Conservation (phyloP, 148 eudicot genomes). For the Spergularia bocconei region DNA sequence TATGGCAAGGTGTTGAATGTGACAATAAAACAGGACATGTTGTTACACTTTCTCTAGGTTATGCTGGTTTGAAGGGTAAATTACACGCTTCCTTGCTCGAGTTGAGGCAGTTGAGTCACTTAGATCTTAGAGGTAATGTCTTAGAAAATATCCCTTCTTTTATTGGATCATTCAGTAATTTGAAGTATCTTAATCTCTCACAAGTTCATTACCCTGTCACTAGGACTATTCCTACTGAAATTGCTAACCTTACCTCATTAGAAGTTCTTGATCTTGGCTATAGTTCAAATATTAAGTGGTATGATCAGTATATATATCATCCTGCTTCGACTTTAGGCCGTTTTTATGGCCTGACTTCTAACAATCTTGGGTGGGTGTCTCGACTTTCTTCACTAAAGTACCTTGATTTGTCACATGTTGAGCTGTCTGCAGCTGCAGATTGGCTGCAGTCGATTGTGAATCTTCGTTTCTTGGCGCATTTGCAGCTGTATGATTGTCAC, state of each 20-base stretch:
- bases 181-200: conserved; percentile 38
- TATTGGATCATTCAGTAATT: conserved; percentile 33
- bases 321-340: conserved; percentile 8
- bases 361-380: conserved; percentile 37
- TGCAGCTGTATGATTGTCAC: conserved; percentile 29
- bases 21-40: conserved; percentile 5
- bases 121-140: conserved; percentile 31
- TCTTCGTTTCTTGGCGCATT: conserved; percentile 33
- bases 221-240: conserved; percentile 27
- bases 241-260: conserved; percentile 36
- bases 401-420: conserved; percentile 36
- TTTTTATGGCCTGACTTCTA: conserved; percentile 12
- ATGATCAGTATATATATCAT: conserved; percentile 4
- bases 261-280: conserved; percentile 24
- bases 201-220: conserved; percentile 26
- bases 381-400: conserved; percentile 28
- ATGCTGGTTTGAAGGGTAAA: conserved; percentile 2
- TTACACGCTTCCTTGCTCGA: conserved; percentile 7
- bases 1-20: conserved; percentile 8
- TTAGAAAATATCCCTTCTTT: conserved; percentile 35
- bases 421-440: conserved; percentile 28
- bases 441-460: conserved; percentile 36
- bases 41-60: background rate
- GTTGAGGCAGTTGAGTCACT: conserved; percentile 4
- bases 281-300: conserved; percentile 12